Evolutionary conservation across 2,329 filamentous ascomycete genomes (phyloP), one percentile per base, ranked within the genome.

Genomic region (Phaeosphaeriaceae sp.): DNA sequence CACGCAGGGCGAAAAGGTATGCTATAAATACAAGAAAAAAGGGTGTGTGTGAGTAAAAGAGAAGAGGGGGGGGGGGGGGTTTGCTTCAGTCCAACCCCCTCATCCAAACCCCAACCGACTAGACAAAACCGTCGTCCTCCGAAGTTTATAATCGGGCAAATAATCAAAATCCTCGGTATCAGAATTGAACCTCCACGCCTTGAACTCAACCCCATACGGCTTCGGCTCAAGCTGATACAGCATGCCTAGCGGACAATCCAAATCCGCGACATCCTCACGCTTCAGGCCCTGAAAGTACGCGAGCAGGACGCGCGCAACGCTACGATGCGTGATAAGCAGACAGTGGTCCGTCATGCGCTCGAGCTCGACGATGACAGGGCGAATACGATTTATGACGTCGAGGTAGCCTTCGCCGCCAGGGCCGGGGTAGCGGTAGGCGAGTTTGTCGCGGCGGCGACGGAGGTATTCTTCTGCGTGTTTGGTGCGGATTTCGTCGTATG

Each of bases 301-400:
- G 74, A 99, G 87, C 52, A 99, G 79, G 5, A 99, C 93, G 26
- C 94, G 86, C 47, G 91, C 93, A 32, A 97, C 88, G 3, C 91
- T 95, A 26, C 94, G 90, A 73, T 97, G 94, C 28, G 90, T 92
- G 61, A 97, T 89, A 62, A 99, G 87, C 52, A 97, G 80, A 45
- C 96, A 87, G 73, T 97, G 93, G 66, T 99, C 94, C 23, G 91
- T 96, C 81, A 96, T 97, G 52, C 94, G 88, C 79, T 99, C 94
- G 52, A 97, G 87, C 77, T 99, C 94, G 42, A 96, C 88, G 57
- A 99, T 96, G 78, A 99, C 94, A 56, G 96, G 89, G 44, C 92
- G 88, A 29, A 97, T 83, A 41, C 94, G 90, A 73, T 94, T 96
- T 76, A 99, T 97, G 63, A 99, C 89, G 75, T 97, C 93, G 9